Base-by-base conservation (phyloP, 2,329 filamentous ascomycete genomes). In the Curvularia sp. region DNA sequence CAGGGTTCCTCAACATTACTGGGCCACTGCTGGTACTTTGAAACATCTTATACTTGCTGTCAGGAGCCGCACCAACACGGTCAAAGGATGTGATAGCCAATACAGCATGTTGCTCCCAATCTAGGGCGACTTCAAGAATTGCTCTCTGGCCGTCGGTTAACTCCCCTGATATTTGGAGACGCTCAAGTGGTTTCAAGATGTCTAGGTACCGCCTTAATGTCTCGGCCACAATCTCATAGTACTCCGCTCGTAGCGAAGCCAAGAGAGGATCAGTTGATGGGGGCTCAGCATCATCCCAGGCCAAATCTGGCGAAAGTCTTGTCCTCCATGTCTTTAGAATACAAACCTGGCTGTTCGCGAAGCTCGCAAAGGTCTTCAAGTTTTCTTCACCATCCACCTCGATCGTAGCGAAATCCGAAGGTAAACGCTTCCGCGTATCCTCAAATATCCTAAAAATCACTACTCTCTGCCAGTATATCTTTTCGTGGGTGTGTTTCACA, bases 241-340 rank as follows among this genome's bases (percentile, higher is more conserved):
- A 55, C 35, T 55, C 52, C 35, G 18, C 52, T 49, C 18, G 13
- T 26, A 55, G 18, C 26, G 35, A 55, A 49, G 52, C 52, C 4
- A 5, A 49, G 20, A 55, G 26, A 55, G 28, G 35, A 35, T 55
- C 28, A 8, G 35, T 55, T 49, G 18, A 55, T 20, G 18, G 52
- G 1, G 9, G 44, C 7, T 49, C 26, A 28, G 15, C 13, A 12
- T 55, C 7, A 12, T 42, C 8, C 52, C 28, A 55, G 35, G 18
- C 26, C 47, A 55, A 20, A n/a, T n/a, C n/a, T n/a, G n/a, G n/a
- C n/a, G n/a, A n/a, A n/a, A n/a, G n/a, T n/a, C n/a, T n/a, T n/a
- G n/a, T n/a, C n/a, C n/a, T n/a, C n/a, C n/a, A n/a, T n/a, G n/a
- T n/a, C n/a, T n/a, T n/a, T n/a, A n/a, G n/a, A n/a, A n/a, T n/a